Evolutionary conservation across 345 rosid genomes (phyloP).

Genomic region (Citrus australasica): DNA sequence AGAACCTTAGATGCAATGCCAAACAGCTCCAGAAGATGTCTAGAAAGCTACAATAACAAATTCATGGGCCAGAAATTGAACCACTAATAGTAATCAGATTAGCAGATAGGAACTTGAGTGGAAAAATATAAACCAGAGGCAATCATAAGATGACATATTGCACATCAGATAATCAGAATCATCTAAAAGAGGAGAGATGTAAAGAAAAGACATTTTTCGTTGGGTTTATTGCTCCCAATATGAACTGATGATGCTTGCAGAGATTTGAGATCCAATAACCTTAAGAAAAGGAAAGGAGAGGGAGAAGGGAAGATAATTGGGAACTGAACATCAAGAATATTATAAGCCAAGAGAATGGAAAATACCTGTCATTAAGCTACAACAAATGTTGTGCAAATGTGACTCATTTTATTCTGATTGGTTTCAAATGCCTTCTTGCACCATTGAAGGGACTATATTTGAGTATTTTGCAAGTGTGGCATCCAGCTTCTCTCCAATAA

Average conservation of each 20-base stretch:
- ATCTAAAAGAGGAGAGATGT: too few relatives aligned
- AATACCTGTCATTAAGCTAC: conserved; percentile 19
- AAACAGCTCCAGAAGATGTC: neutral
- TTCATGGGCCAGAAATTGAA: neutral
- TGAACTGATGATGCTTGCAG: neutral
- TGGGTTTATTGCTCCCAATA: neutral
- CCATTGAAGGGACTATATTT: conserved; percentile 18
- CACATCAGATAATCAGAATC: neutral
- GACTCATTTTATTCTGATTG: neutral
- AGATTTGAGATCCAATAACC: neutral
- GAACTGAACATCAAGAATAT: neutral
- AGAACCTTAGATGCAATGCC: neutral
- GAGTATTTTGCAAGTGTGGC: conserved; percentile 54
- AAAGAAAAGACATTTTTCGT: too few relatives aligned
- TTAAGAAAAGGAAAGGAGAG: neutral
- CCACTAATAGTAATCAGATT: neutral
- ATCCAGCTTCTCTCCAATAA: conserved; percentile 79
- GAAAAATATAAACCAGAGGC: neutral
- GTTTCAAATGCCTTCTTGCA: conserved; percentile 30
- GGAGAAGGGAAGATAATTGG: neutral
- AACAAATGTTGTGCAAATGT: neutral
- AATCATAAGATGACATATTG: neutral
- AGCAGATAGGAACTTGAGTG: neutral
- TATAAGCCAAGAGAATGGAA: neutral
- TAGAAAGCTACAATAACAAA: neutral